These are phyloP conservation scores for Xylaria cubensis DNA, from an alignment of 495 filamentous ascomycete genomes.

Conservation along the genomic window DNA sequence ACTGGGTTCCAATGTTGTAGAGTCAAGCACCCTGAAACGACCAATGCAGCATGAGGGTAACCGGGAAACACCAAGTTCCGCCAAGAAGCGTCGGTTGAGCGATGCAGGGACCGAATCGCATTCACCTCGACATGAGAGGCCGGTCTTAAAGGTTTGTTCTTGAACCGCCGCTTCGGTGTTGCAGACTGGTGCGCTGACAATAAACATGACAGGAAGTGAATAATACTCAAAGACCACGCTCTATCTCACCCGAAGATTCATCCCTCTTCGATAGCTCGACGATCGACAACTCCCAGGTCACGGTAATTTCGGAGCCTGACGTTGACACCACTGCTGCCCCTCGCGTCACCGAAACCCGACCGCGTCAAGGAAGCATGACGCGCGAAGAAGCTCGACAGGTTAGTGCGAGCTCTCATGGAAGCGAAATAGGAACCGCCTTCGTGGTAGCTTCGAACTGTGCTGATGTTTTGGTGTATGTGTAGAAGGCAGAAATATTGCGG, in stretches of 20 bases:
- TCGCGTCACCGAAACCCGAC: constrained; percentile 21
- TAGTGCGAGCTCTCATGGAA: constrained; percentile 20
- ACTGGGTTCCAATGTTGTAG: not conserved
- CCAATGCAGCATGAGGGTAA: constrained; percentile 34
- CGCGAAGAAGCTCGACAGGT: constrained; percentile 53
- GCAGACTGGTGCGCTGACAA: constrained; percentile 7
- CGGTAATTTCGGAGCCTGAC: constrained; percentile 50
- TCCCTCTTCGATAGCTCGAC: constrained; percentile 48
- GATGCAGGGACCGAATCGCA: not conserved
- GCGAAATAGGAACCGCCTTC: not conserved
- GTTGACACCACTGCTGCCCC: constrained; percentile 25
- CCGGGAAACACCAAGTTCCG: constrained; percentile 30
- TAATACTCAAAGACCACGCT: constrained; percentile 27
- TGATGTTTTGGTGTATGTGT: constrained; percentile 24
- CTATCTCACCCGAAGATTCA: constrained; percentile 39
- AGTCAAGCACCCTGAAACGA: constrained; percentile 29
- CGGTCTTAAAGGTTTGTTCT: constrained; percentile 12
- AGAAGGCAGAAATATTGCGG: constrained; percentile 60
- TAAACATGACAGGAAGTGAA: constrained; percentile 16
- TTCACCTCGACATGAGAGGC: constrained; percentile 14
- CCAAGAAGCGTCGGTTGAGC: constrained; percentile 34
- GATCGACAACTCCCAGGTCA: constrained; percentile 46
- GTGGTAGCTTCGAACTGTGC: constrained; percentile 6
- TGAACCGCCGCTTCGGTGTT: not conserved
- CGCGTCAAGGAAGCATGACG: constrained; percentile 38